Conservation (phyloP, 1,284 basidiomycete genomes). For the Leccinum subrobustum region DNA sequence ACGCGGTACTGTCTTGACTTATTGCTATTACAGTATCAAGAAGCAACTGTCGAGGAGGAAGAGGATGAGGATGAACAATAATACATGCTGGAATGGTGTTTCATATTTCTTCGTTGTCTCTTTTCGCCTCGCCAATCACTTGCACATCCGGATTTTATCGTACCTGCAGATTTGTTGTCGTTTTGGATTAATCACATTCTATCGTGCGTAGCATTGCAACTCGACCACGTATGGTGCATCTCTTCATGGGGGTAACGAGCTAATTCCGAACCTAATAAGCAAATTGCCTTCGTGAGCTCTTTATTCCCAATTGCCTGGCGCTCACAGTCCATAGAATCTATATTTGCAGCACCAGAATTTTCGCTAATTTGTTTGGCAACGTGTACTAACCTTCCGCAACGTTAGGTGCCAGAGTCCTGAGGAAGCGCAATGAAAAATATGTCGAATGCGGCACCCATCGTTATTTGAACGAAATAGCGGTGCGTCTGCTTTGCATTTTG, state of each 20-base stretch:
- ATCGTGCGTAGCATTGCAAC: not conserved
- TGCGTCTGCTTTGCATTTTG: conserved; percentile 61
- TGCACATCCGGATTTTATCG: conserved; percentile 8
- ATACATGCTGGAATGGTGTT: not conserved
- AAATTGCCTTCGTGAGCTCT: not conserved
- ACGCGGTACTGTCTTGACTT: not conserved
- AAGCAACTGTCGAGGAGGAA: conserved; percentile 27
- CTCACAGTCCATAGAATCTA: not conserved
- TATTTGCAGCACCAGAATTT: not conserved
- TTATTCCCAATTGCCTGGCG: not conserved
- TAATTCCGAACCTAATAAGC: not conserved
- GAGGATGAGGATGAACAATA: conserved; percentile 24
- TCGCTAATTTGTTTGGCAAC: not conserved
- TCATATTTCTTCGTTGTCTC: not conserved
- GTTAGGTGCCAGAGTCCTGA: not conserved
- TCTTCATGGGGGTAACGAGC: not conserved
- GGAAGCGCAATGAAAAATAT: conserved; percentile 58
- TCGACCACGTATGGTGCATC: not conserved
- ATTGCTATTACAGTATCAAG: conserved; percentile 28
- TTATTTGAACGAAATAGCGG: conserved; percentile 51
- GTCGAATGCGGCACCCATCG: conserved; percentile 73
- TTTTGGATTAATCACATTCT: conserved; percentile 9
- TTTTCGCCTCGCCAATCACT: not conserved
- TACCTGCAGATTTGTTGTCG: conserved; percentile 21
- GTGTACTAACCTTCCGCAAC: not conserved